These are phyloP conservation scores for Aspergillus terreus DNA, from an alignment of 2,329 filamentous ascomycete species.

Conservation along the genomic window DNA sequence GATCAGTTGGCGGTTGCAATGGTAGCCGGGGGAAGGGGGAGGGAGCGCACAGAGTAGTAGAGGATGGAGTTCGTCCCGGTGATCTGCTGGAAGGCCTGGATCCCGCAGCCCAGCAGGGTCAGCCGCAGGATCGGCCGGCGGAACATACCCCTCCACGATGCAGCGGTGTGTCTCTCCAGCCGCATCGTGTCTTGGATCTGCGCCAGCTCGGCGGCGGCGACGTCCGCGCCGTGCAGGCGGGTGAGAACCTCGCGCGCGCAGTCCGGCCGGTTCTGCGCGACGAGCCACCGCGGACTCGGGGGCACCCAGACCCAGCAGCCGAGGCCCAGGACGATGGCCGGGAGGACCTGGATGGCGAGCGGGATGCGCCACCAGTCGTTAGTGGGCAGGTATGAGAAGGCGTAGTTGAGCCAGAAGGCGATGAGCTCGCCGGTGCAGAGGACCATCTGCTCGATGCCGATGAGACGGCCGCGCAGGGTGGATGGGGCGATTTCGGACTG, in stretches of 20 bases:
- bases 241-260: conserved; percentile 16
- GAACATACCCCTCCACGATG: conserved; percentile 4
- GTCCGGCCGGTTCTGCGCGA: conserved; percentile 16
- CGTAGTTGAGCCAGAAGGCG: conserved; percentile 18
- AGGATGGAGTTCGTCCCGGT: conserved; percentile 19
- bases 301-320: conserved; percentile 10
- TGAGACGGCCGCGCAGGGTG: conserved; percentile 15
- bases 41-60: conserved; percentile 12
- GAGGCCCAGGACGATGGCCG: conserved; percentile 13
- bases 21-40: no score
- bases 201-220: conserved; percentile 14
- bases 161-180: conserved; percentile 2
- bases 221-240: conserved; percentile 16
- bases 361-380: conserved; percentile 19
- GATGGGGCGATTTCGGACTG: conserved; percentile 17
- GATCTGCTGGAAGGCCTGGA: conserved; percentile 18
- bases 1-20: not conserved
- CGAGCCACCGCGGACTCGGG: conserved; percentile 19
- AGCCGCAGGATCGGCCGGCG: conserved; percentile 5
- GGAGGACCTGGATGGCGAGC: conserved; percentile 15
- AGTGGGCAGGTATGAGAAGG: conserved; percentile 12
- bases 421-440: conserved; percentile 15
- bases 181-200: conserved; percentile 12
- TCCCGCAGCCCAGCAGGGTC: conserved; percentile 14
- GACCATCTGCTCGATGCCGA: conserved; percentile 13